Base-by-base conservation (phyloP, 192 early-diverging fungal genomes). In the Dissophora globulifera region DNA sequence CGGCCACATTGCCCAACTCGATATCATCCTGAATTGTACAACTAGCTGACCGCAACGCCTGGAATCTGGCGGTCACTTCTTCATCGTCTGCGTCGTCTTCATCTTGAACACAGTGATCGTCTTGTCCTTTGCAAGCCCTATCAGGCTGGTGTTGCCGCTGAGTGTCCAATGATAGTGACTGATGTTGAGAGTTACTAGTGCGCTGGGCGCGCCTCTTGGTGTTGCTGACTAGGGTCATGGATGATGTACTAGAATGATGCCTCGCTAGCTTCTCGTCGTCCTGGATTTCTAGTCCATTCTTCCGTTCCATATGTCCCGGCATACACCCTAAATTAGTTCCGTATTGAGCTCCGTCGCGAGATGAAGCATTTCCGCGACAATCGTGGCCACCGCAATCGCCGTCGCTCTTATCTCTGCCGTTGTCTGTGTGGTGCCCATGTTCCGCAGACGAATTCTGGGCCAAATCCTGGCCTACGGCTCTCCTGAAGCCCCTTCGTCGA, bases 191-290 rank as follows among this genome's bases (percentile, higher is more conserved):
- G n/a, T n/a, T n/a, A n/a, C n/a, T n/a, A 13, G 25, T 6, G 22
- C 41, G 30, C 31, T 62, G 58, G 7, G 17, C 31, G 13, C 41
- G 43, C 12, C 32, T 25, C 19, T 54, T 46, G n/a, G 42, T 12
- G 13, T 58, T 40, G 22, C 43, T 51, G 12, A 67, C 65, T 4
- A 67, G 65, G 4, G 65, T 67, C 26, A 67, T 25, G 12, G 65
- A 67, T 15, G 65, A 67, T 0, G 65, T 55, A 31, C 20, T 35
- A 12, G 65, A 67, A 20, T 58, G 45, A 19, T 55, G 32, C 11
- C 65, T 29, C 0, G 3, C 38, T 2, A 30, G 17, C 20, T 33
- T 17, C 17, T 26, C 49, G 2, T 52, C 50, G 19, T 47, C 29
- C 3, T 19, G 9, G 12, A 27, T 2, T 26, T 45, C 13, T 9